Percentiles rank a stretch among this genome's conserved stretches.
These are phyloP conservation scores for Volvariella surrecta DNA, from an alignment of 1,284 basidiomycete species.

Conservation along the genomic window DNA sequence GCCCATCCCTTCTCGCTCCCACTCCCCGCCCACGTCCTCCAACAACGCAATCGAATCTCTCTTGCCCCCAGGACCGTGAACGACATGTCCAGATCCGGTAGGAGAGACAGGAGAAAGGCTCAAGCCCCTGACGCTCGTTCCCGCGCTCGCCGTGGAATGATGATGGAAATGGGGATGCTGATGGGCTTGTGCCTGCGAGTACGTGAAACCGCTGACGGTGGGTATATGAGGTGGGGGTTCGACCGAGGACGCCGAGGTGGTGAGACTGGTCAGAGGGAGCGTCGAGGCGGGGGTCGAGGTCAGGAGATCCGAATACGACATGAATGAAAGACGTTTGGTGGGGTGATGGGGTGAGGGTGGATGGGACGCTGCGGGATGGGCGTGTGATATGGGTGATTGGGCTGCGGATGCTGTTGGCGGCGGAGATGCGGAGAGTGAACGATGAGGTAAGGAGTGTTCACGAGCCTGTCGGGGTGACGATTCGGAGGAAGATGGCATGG, in stretches of 20 bases:
- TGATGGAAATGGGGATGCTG: conserved; percentile 11
- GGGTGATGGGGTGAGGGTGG: conserved; percentile 48
- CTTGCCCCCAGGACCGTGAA: conserved; percentile 18
- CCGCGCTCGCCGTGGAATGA: conserved; percentile 15
- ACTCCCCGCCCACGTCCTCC: conserved; percentile 67
- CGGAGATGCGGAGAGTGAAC: conserved; percentile 14
- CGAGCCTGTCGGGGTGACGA: conserved; percentile 13
- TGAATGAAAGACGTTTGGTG: conserved; percentile 71
- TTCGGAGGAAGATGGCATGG: conserved; percentile 10
- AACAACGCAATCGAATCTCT: conserved; percentile 32
- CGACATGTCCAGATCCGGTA: conserved; percentile 7
- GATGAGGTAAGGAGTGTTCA: conserved; percentile 13
- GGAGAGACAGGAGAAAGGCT: background rate
- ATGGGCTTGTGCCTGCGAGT: conserved; percentile 11
- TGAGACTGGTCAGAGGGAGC: conserved; percentile 64
- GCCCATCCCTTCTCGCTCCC: conserved; percentile 77
- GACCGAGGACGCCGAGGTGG: conserved; percentile 38
- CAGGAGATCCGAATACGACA: conserved; percentile 79
- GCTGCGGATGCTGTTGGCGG: conserved; percentile 1
- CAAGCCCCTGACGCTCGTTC: conserved; percentile 4
- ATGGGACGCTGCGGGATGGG: conserved; percentile 25
- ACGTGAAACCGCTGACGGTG: conserved; percentile 36
- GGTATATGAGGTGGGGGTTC: conserved; percentile 64
- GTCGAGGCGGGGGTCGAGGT: conserved; percentile 66
- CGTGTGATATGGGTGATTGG: conserved; percentile 13